A percentile compares a stretch with the other conserved stretches of the same genome.
Evolutionary conservation across 2,329 filamentous ascomycete genomes (phyloP).

Genomic region (Pseudocercospora cruenta): DNA sequence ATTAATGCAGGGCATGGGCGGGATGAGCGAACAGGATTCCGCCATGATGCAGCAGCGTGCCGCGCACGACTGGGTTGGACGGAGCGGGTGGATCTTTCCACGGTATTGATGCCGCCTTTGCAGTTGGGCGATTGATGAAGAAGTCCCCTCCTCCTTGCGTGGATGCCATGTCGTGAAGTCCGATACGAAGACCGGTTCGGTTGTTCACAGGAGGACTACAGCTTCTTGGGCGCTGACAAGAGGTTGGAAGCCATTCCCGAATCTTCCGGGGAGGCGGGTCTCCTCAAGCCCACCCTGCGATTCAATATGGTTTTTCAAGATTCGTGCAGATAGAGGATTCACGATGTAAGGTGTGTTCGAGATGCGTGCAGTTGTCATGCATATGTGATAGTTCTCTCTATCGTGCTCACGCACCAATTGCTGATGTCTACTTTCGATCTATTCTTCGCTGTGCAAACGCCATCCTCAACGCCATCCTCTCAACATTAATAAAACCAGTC

Average conservation of each 20-base stretch:
- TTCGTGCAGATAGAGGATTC: not conserved
- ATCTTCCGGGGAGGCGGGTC: not conserved
- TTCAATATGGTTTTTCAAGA: not conserved
- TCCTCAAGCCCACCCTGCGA: not conserved
- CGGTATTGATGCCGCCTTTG: conserved; percentile 60
- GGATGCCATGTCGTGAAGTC: conserved; percentile 1
- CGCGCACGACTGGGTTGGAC: conserved; percentile 34
- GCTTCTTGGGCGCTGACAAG: not conserved
- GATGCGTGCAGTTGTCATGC: not conserved
- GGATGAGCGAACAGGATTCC: conserved; percentile 60
- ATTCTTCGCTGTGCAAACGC: conserved; percentile 4
- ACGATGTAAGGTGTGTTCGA: not conserved
- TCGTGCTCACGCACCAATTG: conserved; percentile 1
- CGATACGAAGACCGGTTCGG: not conserved
- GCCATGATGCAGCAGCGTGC: conserved; percentile 59
- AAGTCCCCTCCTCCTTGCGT: conserved; percentile 1
- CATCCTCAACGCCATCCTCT: conserved; percentile 2
- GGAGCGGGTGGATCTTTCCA: conserved; percentile 33
- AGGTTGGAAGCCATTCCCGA: not conserved
- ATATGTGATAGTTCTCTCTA: not conserved
- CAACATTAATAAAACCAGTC: conserved; percentile 1
- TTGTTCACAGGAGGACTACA: not conserved
- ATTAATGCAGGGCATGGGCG: not conserved
- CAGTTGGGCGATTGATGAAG: conserved; percentile 20
- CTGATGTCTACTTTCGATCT: conserved; percentile 7